Conservation (phyloP, 1,284 basidiomycete species). For the Apiotrichum akiyoshidainum region DNA sequence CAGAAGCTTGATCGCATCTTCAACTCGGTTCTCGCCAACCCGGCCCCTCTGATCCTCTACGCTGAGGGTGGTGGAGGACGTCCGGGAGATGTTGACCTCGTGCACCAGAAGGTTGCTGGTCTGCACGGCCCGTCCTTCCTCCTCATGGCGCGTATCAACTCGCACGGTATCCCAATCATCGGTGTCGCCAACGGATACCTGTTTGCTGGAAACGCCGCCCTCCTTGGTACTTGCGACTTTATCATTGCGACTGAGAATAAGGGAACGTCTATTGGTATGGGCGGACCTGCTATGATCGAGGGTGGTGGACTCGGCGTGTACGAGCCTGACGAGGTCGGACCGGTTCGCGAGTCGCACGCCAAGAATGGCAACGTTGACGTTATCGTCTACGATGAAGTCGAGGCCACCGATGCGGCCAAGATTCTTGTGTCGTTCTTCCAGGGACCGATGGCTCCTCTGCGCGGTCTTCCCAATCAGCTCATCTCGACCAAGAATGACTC, state of each 20-base stretch:
- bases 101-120: slow-evolving; percentile 15
- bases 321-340: slow-evolving; percentile 21
- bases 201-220: slow-evolving; percentile 20
- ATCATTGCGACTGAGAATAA: slow-evolving; percentile 19
- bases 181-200: slow-evolving; percentile 22
- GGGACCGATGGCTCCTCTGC: slow-evolving; percentile 2
- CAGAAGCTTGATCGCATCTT: slow-evolving; percentile 22
- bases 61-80: slow-evolving; percentile 24
- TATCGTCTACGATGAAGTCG: slow-evolving; percentile 18
- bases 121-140: slow-evolving; percentile 16
- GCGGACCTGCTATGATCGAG: slow-evolving; percentile 23
- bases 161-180: slow-evolving; percentile 20
- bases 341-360: slow-evolving; percentile 15
- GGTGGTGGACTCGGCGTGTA: slow-evolving; percentile 18
- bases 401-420: slow-evolving; percentile 19
- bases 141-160: slow-evolving; percentile 17
- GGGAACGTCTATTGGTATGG: slow-evolving; percentile 22
- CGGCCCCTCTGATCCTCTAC: slow-evolving; percentile 19
- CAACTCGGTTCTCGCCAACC: slow-evolving; percentile 18
- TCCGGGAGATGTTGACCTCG: slow-evolving; percentile 20
- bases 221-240: slow-evolving; percentile 17
- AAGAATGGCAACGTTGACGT: slow-evolving; percentile 24
- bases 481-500: not conserved
- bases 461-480: not conserved
- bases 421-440: slow-evolving; percentile 18